Evolutionary conservation across 1,284 basidiomycete species (phyloP).

Genomic region (Ceratobasidium theobromae): DNA sequence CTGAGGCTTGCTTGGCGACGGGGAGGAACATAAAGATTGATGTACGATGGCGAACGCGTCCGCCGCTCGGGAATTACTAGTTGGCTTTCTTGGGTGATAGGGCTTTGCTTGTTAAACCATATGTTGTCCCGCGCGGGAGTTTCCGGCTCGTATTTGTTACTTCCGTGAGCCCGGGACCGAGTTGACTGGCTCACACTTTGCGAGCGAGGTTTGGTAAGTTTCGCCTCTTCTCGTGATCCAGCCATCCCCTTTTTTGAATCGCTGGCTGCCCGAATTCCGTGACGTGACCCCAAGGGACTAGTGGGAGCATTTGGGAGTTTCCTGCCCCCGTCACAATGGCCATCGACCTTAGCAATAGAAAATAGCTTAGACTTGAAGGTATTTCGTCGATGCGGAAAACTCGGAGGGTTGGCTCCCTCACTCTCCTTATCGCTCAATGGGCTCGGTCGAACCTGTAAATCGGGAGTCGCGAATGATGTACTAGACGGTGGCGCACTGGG

Average conservation of each 20-base stretch:
- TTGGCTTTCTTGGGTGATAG: not conserved
- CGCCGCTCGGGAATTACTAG: constrained; percentile 5
- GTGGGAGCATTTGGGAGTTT: too few species aligned
- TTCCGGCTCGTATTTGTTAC: not conserved
- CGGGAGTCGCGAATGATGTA: not conserved
- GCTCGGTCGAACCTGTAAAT: not conserved
- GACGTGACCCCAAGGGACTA: not conserved
- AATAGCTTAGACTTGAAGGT: constrained; percentile 4
- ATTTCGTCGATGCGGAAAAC: constrained; percentile 1
- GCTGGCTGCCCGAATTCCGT: not conserved
- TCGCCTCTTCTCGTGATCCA: not conserved
- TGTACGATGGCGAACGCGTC: constrained; percentile 17
- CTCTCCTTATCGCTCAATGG: not conserved
- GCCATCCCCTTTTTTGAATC: not conserved
- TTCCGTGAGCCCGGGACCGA: not conserved
- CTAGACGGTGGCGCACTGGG: not conserved
- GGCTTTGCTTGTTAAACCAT: not conserved
- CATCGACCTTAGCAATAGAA: too few species aligned
- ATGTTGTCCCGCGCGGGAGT: not conserved
- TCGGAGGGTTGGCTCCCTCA: not conserved
- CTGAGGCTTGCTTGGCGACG: not conserved
- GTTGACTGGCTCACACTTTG: not conserved
- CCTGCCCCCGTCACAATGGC: too few species aligned
- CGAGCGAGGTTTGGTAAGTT: not conserved
- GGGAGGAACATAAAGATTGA: constrained; percentile 6